A percentile compares a stretch with the other conserved stretches of the same genome.
These are phyloP conservation scores for Backusella australiensis DNA, from an alignment of 192 early-diverging fungal species.

Conservation along the genomic window DNA sequence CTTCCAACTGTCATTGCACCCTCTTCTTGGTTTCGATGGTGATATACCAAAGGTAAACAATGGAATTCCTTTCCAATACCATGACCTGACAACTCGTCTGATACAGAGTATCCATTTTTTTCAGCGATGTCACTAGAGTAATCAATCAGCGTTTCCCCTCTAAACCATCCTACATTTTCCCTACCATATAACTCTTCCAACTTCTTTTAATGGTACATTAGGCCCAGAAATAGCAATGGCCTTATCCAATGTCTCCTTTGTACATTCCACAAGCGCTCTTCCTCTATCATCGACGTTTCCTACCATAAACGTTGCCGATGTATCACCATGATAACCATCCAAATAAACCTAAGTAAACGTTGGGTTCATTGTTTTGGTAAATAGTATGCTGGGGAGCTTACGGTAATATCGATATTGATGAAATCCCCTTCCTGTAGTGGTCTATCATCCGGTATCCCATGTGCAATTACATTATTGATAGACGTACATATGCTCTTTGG, in stretches of 20 bases:
- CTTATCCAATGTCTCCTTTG: constrained; percentile 53
- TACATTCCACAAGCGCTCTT: constrained; percentile 48
- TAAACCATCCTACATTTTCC: not conserved
- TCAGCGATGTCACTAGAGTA: constrained; percentile 37
- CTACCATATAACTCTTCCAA: constrained; percentile 64
- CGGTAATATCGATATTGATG: constrained; percentile 78
- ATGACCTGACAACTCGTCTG: constrained; percentile 79
- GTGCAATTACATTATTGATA: constrained; percentile 82
- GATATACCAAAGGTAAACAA: constrained; percentile 76
- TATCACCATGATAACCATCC: constrained; percentile 75
- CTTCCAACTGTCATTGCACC: constrained; percentile 74
- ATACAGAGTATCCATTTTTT: constrained; percentile 58
- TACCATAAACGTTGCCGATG: constrained; percentile 62
- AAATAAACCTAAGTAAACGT: constrained; percentile 41
- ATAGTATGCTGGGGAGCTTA: not conserved
- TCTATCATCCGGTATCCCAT: constrained; percentile 69
- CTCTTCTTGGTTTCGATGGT: constrained; percentile 63
- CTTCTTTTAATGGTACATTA: constrained; percentile 47
- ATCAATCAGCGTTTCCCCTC: not conserved
- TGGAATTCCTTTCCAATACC: constrained; percentile 87
- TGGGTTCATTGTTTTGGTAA: not conserved
- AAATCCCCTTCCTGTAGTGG: constrained; percentile 66
- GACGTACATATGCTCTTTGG: constrained; percentile 78
- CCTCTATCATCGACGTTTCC: constrained; percentile 62
- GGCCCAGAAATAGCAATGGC: constrained; percentile 64